Conservation (phyloP, 495 filamentous ascomycete genomes). For the Penicillium canariense region DNA sequence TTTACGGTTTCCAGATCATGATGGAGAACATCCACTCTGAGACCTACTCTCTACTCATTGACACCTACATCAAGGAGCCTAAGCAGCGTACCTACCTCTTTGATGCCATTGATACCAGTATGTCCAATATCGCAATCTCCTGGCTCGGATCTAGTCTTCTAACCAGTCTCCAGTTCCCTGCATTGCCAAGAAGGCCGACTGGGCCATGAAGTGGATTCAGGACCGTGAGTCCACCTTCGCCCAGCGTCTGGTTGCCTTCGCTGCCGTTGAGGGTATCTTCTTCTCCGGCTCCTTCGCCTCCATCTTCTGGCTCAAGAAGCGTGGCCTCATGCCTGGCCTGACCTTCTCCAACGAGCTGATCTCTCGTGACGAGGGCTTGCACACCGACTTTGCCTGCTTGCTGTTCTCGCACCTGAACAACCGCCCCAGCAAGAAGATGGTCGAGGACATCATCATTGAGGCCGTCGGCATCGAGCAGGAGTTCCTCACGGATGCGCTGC, state of each 20-base stretch:
- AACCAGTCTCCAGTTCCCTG: conserved; percentile 65
- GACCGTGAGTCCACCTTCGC: conserved; percentile 93
- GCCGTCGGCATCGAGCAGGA: conserved; percentile 95
- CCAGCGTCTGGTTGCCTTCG: conserved; percentile 93
- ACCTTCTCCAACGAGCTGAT: conserved; percentile 99
- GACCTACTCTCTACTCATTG: conserved; percentile 98
- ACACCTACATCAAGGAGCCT: conserved; percentile 99
- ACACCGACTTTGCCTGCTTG: conserved; percentile 98
- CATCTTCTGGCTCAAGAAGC: conserved; percentile 99
- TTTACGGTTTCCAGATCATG: conserved; percentile 99
- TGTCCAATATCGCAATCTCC: conserved; percentile 22
- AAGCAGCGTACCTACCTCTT: conserved; percentile 94
- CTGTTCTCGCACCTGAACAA: conserved; percentile 94
- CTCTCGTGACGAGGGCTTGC: conserved; percentile 98
- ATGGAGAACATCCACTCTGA: conserved; percentile 99
- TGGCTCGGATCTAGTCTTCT: conserved; percentile 11
- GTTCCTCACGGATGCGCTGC: conserved; percentile 94
- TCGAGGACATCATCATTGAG: conserved; percentile 87
- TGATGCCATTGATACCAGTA: conserved; percentile 97
- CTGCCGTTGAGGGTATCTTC: conserved; percentile 98
- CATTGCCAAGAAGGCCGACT: conserved; percentile 97
- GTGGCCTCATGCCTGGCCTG: conserved; percentile 95
- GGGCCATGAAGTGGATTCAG: conserved; percentile 92
- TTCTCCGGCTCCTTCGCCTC: conserved; percentile 99
- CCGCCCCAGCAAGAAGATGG: conserved; percentile 75